Percentiles rank a stretch among this genome's conserved stretches.
Evolutionary conservation across 345 rosid genomes (phyloP).

Genomic region (Barbarea vulgaris): DNA sequence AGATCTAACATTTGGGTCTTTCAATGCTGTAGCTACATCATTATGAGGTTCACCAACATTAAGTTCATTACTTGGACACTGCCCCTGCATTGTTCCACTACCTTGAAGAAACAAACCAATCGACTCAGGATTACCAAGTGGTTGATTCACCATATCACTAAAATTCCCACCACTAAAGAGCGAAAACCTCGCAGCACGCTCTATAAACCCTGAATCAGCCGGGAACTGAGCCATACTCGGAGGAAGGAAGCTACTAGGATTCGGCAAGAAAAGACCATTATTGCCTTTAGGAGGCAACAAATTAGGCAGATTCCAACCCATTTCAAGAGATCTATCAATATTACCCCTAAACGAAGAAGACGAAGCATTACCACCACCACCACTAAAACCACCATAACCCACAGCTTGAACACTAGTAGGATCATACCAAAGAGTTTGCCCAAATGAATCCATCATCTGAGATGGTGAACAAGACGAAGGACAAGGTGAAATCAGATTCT

Average conservation of each 20-base stretch:
- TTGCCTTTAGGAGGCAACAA: slow-evolving; percentile 63
- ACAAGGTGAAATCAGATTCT: slow-evolving; percentile 56
- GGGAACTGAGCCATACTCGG: slow-evolving; percentile 84
- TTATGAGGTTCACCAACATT: slow-evolving; percentile 54
- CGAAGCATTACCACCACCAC: slow-evolving; percentile 42
- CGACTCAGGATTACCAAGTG: slow-evolving; percentile 62
- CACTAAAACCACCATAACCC: slow-evolving; percentile 59
- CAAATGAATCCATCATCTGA: slow-evolving; percentile 68
- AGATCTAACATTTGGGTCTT: slow-evolving; percentile 53
- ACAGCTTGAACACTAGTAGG: slow-evolving; percentile 55
- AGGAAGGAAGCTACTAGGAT: slow-evolving; percentile 54
- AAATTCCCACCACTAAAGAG: slow-evolving; percentile 76
- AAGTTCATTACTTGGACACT: slow-evolving; percentile 51
- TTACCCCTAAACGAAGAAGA: slow-evolving; percentile 50
- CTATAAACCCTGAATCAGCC: slow-evolving; percentile 86
- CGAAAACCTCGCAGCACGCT: slow-evolving; percentile 95
- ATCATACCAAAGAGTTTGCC: slow-evolving; percentile 72
- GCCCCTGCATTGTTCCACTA: slow-evolving; percentile 61
- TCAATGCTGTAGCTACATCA: slow-evolving; percentile 51
- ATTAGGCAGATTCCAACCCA: slow-evolving; percentile 70
- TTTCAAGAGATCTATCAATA: slow-evolving; percentile 61
- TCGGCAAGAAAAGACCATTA: slow-evolving; percentile 56
- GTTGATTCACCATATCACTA: slow-evolving; percentile 61
- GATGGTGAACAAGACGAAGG: slow-evolving; percentile 67
- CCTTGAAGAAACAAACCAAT: slow-evolving; percentile 57